Base-by-base conservation (phyloP, 768 basidiomycete genomes). In the Butyriboletus loyo region DNA sequence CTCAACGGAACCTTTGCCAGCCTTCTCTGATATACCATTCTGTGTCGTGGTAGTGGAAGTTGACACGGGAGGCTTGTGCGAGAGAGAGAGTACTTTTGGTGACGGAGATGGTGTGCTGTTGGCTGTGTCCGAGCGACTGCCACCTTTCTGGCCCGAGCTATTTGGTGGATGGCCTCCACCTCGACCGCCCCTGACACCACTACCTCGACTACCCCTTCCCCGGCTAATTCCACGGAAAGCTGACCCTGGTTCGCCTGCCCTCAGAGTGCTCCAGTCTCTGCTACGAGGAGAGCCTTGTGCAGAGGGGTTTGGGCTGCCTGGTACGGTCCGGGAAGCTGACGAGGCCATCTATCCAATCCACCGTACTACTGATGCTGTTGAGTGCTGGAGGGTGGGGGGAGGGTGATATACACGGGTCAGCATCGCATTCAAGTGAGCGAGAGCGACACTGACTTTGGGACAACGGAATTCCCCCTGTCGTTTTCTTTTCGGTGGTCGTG, bases 201-300 rank as follows among this genome's bases (percentile, higher is more conserved):
- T 53, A 31, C 74, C 71, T 49, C 75, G 70, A 24, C 74, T 64
- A 47, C 72, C 67, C 55, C 75, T 67, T 49, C 64, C 62, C 39
- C 67, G 73, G 57, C 69, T 66, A 28, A 75, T 63, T 40, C 78
- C 77, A 59, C 70, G 75, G 57, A 79, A 80, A 31, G 79, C 73
- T 31, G 77, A 72, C 7, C 75, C 78, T 45, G 75, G 71, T 41
- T 82, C 82, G 44, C 71, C 73, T n/a, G 69, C 60, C 44, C 72
- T 66, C 38, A 50, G 25, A 46, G 8, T 72, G 38, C 62, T 66
- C 81, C 82, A 81, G 54, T 77, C 75, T 49, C 72, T 66, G 31
- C 62, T 57, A 40, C 71, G 69, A 53, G 75, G 66, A 48, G 63
- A 58, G 21, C 57, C 48, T 46, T 60, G 67, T 54, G 63, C 50